phyloP scores from a whole-genome alignment of 768 basidiomycete species.

The Mrakia frigida region DNA sequence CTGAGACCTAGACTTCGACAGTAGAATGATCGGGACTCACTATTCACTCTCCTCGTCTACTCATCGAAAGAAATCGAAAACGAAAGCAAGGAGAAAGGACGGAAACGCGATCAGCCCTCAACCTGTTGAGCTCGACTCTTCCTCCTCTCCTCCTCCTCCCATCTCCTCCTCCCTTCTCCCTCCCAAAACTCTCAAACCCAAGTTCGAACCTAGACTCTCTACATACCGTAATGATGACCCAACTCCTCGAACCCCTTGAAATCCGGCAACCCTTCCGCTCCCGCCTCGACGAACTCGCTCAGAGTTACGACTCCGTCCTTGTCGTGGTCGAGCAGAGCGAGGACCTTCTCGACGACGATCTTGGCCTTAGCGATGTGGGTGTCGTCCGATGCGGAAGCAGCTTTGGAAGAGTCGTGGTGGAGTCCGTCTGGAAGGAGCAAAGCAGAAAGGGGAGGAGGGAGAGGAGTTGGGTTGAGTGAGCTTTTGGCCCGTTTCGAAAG shows the following conservation, averaged over 20 bases:
- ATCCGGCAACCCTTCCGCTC: constrained; percentile 41
- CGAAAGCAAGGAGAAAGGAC: background rate
- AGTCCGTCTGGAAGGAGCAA: constrained; percentile 24
- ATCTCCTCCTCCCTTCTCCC: background rate
- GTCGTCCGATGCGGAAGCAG: constrained; percentile 15
- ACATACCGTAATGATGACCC: constrained; percentile 40
- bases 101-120: background rate
- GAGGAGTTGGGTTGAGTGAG: background rate
- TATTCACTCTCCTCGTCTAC: constrained; percentile 46
- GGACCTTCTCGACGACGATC: constrained; percentile 30
- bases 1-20: background rate
- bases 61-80: constrained; percentile 30
- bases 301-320: constrained; percentile 39
- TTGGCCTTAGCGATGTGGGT: constrained; percentile 27
- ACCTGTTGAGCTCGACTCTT: background rate
- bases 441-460: background rate
- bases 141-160: background rate
- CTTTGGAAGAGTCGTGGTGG: constrained; percentile 31
- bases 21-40: constrained; percentile 34
- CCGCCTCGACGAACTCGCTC: constrained; percentile 42
- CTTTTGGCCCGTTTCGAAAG: background rate
- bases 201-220: background rate
- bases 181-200: no score
- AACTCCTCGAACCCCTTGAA: constrained; percentile 44
- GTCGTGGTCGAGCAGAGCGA: constrained; percentile 25